phyloP scores from a whole-genome alignment of 1,284 basidiomycete genomes.

The Ganoderma meredithae region DNA sequence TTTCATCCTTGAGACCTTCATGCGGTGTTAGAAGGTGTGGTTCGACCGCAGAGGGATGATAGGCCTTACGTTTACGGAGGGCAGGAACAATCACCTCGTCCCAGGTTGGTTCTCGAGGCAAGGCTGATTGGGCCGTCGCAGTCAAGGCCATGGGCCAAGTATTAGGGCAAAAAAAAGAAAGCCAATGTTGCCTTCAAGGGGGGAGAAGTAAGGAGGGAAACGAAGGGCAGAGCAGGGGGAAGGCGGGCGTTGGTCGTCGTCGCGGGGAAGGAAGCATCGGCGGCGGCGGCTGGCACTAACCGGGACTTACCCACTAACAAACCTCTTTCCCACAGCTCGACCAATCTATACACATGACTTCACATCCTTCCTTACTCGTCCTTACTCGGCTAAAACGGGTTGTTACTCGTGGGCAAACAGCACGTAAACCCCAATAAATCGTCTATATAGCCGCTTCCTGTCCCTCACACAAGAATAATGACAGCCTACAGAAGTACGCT shows the following conservation, averaged over 20 bases:
- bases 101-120: conserved; percentile 64
- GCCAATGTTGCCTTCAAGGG: conserved; percentile 34
- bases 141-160: conserved; percentile 45
- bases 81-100: conserved; percentile 76
- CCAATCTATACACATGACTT: conserved; percentile 3
- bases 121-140: conserved; percentile 56
- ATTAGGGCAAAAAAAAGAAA: conserved; percentile 20
- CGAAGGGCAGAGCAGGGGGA: conserved; percentile 36
- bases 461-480: background rate
- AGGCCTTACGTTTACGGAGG: conserved; percentile 67
- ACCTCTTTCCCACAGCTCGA: conserved; percentile 7
- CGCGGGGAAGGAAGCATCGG: conserved; percentile 26
- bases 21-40: conserved; percentile 14
- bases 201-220: conserved; percentile 33
- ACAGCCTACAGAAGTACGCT: background rate
- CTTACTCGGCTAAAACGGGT: conserved; percentile 6
- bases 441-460: background rate
- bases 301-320: conserved; percentile 6
- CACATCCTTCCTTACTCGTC: background rate
- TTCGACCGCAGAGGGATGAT: background rate
- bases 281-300: conserved; percentile 17
- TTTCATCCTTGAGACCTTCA: conserved; percentile 77
- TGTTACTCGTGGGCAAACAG: conserved; percentile 1
- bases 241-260: conserved; percentile 30
- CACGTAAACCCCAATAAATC: background rate